Base-by-base conservation (phyloP, 2,329 filamentous ascomycete species). In the Aureobasidium sp. region DNA sequence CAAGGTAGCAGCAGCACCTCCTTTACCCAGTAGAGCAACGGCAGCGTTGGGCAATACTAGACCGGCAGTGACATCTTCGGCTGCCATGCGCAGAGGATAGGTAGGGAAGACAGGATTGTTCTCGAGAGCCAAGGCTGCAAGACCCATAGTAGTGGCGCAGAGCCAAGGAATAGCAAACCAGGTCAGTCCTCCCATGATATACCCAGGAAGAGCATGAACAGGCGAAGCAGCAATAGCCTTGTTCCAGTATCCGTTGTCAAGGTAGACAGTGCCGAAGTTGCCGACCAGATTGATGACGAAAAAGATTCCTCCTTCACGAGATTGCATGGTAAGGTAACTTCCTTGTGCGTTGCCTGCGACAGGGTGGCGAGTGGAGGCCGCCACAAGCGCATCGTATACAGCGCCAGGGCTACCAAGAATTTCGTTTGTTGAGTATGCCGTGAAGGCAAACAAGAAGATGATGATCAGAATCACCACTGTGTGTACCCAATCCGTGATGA, bases 121-220 rank as follows among this genome's bases (percentile, higher is more conserved):
- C 73, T 96, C 91, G 1, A 96, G 81, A 0, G 90, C 89, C 8
- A 96, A 79, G 3, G 89, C 90, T 0, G 89, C 83, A 7, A 96
- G 82, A 36, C 92, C 92, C 85, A 96, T 89, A 1, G 92, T 96
- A 0, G 90, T 96, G 1, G 92, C 91, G 2, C 86, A 89, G 10
- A 96, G 81, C 89, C 90, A 96, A 0, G 92, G 92, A 59, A 97
- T 95, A 0, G 92, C 92, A 68, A 96, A 96, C 92, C 92, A 96
- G 55, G 84, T 87, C 1, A 96, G 81, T 26, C 92, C 92, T 5
- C 92, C 92, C 65, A 93, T 83, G 61, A 96, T 87, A 71, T 96
- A 96, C 20, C 92, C 92, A 0, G 92, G 92, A 2, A 97, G 83
- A 0, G 92, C 92, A 44, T 93, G 86, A 0, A 93, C 88, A 0